These are phyloP conservation scores for Penicillium cataractarum DNA, from an alignment of 495 filamentous ascomycete genomes.

Conservation along the genomic window DNA sequence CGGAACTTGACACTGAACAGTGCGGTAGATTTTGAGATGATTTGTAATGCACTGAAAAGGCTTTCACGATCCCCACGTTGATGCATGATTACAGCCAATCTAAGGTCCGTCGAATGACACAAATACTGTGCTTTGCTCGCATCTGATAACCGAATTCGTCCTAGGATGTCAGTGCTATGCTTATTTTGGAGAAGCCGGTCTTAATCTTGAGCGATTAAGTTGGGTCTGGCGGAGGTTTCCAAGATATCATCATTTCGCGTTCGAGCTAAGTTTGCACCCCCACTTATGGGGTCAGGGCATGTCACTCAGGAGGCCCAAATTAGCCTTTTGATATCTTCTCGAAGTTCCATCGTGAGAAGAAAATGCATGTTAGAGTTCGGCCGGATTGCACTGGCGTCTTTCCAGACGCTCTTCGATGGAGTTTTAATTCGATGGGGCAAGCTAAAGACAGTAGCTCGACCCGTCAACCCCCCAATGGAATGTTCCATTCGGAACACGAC, in stretches of 20 bases:
- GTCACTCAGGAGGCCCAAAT: background rate
- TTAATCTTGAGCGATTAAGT: background rate
- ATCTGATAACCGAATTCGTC: background rate
- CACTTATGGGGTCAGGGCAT: background rate
- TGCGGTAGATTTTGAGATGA: too few species aligned
- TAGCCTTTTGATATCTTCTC: background rate
- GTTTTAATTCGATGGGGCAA: background rate
- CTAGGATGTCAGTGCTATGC: background rate
- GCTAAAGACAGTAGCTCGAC: background rate
- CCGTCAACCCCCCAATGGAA: background rate
- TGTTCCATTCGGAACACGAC: conserved; percentile 1
- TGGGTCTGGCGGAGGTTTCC: background rate
- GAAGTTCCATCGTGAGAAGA: background rate
- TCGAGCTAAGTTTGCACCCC: background rate
- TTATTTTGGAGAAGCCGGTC: background rate
- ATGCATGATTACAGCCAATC: background rate
- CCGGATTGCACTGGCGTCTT: background rate
- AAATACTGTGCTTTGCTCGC: background rate
- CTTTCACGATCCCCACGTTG: background rate
- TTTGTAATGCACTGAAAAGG: background rate
- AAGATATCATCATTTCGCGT: background rate
- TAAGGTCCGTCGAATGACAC: background rate
- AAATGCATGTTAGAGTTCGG: background rate
- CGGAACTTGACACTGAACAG: too few species aligned
- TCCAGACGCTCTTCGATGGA: background rate